Base-by-base conservation (phyloP, 2,329 filamentous ascomycete genomes). In the Onygena corvina region DNA sequence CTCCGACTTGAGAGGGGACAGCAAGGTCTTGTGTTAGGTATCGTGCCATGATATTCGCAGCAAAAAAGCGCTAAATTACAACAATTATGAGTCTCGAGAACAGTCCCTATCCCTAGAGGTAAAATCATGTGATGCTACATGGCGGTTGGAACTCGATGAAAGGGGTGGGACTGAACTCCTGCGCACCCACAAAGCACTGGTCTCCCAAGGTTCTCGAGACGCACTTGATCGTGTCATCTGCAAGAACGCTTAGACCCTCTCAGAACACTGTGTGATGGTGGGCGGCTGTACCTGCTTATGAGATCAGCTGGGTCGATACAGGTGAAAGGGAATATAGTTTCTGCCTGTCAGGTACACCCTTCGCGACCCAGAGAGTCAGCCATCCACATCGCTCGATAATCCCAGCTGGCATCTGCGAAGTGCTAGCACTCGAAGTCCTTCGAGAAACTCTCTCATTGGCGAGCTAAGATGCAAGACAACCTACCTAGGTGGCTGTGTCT, bases 1-100 rank as follows among this genome's bases (percentile, higher is more conserved):
- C 69, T 70, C 67, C 67, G 76, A 53, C 64, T 56, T 47, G 57
- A 69, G 48, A 67, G 75, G 48, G 76, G 76, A 0, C 68, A 58
- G 33, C 51, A 51, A 9, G 50, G 51, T 5, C 54, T 61, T 31
- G 49, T 53, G 6, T 12, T 56, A 8, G 53, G 48, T 11, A 27
- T 29, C 14, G 50, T 54, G 4, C 50, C 47, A n/a, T 53, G 49
- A 53, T n/a, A n/a, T n/a, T n/a, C n/a, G n/a, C n/a, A n/a, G n/a
- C n/a, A n/a, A n/a, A n/a, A n/a, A n/a, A n/a, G n/a, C n/a, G n/a
- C n/a, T n/a, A n/a, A n/a, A n/a, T n/a, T n/a, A n/a, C n/a, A n/a
- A n/a, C n/a, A n/a, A n/a, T n/a, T n/a, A n/a, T n/a, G n/a, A n/a
- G n/a, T n/a, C n/a, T n/a, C n/a, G n/a, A n/a, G n/a, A n/a, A n/a